Evolutionary conservation across 75 land plant genomes (phyloP), one percentile per base, ranked within the genome.

Genomic region (Larix kaempferi): DNA sequence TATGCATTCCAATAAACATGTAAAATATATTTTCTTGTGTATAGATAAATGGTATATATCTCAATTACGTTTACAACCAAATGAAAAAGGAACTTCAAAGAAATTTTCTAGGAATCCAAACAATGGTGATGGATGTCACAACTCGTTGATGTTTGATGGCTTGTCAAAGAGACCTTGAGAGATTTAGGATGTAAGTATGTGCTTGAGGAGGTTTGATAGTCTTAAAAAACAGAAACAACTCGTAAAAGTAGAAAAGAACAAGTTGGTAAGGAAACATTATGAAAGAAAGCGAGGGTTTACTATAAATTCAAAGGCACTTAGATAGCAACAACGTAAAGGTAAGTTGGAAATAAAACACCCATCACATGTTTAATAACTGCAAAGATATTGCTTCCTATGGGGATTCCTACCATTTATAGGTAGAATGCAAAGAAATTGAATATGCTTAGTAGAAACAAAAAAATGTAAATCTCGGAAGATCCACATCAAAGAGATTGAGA

Each of bases 401-500:
- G 5, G 22, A n/a, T 23, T 67, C 72, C 19, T 44, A 4, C 12
- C 39, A 67, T 67, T 39, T 67, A 37, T 22, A 39, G 49, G 52
- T 22, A 39, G n/a, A 21, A 39, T 49, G 22, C 21, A 22, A 19
- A 67, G 72, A 67, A 67, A 39, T 67, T 67, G 72, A 67, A 21
- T 67, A 67, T 67, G 39, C 11, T 37, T 23, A 21, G 72, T 22
- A 35, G 52, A 39, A 67, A 67, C 41, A 67, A 67, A 67, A 39
- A 67, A 19, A 39, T 39, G 44, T 22, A 17, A 19, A 39, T 8
- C 22, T 17, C 2, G 44, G 49, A 41, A 39, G 21, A 22, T 33
- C 37, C 39, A 67, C n/a, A 8, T 67, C 22, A 67, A 67, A 67
- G 44, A 67, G 72, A 67, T 37, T 37, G 41, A 39, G 49, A 67